These are phyloP conservation scores for Lodderomyces elongisporus DNA, from an alignment of 1,139 yeast genomes.

Conservation along the genomic window DNA sequence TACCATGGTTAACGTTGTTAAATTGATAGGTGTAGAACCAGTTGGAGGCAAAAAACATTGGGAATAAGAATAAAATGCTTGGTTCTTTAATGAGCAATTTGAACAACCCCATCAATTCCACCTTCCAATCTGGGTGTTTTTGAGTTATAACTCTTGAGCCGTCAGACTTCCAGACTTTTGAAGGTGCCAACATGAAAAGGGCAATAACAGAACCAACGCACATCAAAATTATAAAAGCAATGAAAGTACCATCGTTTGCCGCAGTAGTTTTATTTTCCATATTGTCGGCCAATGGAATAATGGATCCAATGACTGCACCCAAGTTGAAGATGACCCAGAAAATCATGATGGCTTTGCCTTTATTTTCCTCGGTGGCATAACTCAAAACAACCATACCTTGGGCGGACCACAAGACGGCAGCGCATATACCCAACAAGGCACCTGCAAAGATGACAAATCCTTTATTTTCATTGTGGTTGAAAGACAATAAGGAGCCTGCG, in stretches of 20 bases:
- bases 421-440: constrained; percentile 56
- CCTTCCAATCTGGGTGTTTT: constrained; percentile 42
- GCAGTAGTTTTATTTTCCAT: constrained; percentile 30
- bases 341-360: constrained; percentile 51
- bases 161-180: constrained; percentile 47
- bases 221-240: constrained; percentile 56
- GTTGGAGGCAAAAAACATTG: constrained; percentile 59
- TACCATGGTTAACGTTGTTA: constrained; percentile 51
- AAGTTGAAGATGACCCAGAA: constrained; percentile 63
- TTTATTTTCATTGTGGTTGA: constrained; percentile 40
- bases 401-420: constrained; percentile 56
- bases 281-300: constrained; percentile 52
- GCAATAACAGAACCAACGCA: constrained; percentile 44
- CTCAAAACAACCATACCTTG: constrained; percentile 57
- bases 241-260: constrained; percentile 52
- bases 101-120: constrained; percentile 41
- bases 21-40: constrained; percentile 66
- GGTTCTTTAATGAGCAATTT: constrained; percentile 43
- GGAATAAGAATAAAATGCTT: constrained; percentile 45
- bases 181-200: constrained; percentile 43
- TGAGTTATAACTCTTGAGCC: constrained; percentile 41
- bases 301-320: constrained; percentile 58
- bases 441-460: constrained; percentile 58
- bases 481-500: constrained; percentile 48
- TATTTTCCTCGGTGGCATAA: constrained; percentile 51